These are phyloP conservation scores for Deuterostichococcus epilithicus DNA, from an alignment of 139 green algal genomes.

Conservation along the genomic window DNA sequence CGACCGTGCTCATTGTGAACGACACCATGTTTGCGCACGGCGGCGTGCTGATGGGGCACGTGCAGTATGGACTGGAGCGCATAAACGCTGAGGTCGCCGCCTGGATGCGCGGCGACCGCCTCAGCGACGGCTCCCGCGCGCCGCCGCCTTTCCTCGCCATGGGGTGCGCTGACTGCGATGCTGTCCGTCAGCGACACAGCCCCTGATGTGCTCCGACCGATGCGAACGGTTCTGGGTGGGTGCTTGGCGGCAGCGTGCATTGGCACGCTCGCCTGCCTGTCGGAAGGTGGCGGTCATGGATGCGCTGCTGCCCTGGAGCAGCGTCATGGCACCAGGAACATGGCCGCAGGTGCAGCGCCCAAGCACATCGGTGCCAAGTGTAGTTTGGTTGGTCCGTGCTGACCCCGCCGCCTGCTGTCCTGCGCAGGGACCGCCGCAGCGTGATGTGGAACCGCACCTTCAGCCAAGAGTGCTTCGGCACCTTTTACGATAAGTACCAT, in stretches of 20 bases:
- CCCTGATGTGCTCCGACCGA: too few species aligned
- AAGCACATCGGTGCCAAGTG: too few species aligned
- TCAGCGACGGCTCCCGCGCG: slow-evolving; percentile 39
- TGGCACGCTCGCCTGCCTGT: too few species aligned
- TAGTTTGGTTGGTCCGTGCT: too few species aligned
- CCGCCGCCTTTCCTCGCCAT: slow-evolving; percentile 84
- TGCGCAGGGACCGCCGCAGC: slow-evolving; percentile 54
- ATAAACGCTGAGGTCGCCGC: slow-evolving; percentile 83
- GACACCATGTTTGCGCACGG: slow-evolving; percentile 91
- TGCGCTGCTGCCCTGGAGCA: too few species aligned
- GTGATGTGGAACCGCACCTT: slow-evolving; percentile 90
- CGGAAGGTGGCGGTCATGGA: too few species aligned
- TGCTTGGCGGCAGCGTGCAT: too few species aligned
- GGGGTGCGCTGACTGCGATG: slow-evolving; percentile 40
- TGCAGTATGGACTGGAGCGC: slow-evolving; percentile 73
- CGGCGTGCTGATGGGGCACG: slow-evolving; percentile 80
- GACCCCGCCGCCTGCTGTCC: background rate
- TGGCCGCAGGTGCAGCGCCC: too few species aligned
- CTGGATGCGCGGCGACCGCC: slow-evolving; percentile 78
- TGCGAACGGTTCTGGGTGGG: too few species aligned
- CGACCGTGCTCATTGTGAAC: slow-evolving; percentile 87
- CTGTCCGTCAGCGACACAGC: background rate
- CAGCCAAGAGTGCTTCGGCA: slow-evolving; percentile 52
- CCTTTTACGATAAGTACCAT: slow-evolving; percentile 55
- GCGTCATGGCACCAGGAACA: too few species aligned